Evolutionary conservation across 2,329 filamentous ascomycete genomes (phyloP).

Genomic region (Ascochyta rabiei): DNA sequence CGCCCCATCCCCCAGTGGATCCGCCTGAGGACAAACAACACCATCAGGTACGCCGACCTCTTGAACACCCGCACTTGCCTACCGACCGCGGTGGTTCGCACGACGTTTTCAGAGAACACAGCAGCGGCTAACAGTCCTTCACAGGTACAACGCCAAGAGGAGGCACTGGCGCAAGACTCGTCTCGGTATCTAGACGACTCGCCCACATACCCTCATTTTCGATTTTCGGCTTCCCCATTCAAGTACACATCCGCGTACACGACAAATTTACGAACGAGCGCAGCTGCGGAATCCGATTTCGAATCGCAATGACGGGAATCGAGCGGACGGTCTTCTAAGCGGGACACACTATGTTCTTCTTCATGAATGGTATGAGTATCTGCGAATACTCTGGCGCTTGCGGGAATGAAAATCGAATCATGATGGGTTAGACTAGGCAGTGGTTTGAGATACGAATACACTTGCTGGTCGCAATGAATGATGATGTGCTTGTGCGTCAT

Average conservation of each 20-base stretch:
- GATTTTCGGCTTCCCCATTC: conserved; percentile 38
- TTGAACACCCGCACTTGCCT: conserved; percentile 11
- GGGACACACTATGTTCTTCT: conserved; percentile 24
- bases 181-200: conserved; percentile 89
- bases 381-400: conserved; percentile 44
- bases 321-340: conserved; percentile 30
- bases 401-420: conserved; percentile 43
- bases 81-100: not conserved
- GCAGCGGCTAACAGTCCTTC: conserved; percentile 18
- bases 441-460: conserved; percentile 40
- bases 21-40: conserved; percentile 96
- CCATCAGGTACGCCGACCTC: conserved; percentile 79
- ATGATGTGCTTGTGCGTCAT: conserved; percentile 8
- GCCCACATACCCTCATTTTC: conserved; percentile 47
- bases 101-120: conserved; percentile 1
- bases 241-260: conserved; percentile 14
- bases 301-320: conserved; percentile 30
- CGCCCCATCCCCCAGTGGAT: conserved; percentile 99
- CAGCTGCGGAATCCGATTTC: conserved; percentile 39
- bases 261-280: conserved; percentile 34
- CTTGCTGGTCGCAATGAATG: conserved; percentile 41
- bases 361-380: conserved; percentile 21
- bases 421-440: conserved; percentile 48
- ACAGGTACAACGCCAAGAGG: conserved; percentile 99
- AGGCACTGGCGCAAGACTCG: conserved; percentile 99